Base-by-base conservation (phyloP, 2,329 filamentous ascomycete genomes). In the Fusarium proliferatum region DNA sequence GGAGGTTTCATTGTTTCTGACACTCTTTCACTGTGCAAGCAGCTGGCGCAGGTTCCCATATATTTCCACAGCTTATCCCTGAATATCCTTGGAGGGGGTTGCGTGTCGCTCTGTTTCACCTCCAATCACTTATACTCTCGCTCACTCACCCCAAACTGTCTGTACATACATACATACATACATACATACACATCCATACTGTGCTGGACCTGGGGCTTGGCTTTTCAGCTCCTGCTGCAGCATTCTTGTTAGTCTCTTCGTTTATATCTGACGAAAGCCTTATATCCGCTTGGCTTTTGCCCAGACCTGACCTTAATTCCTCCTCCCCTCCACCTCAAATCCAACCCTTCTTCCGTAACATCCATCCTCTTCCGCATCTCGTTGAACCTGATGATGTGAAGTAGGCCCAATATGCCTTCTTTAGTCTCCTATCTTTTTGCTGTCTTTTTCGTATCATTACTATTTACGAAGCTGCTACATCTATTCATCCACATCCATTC, bases 341-440 rank as follows among this genome's bases (percentile, higher is more conserved):
- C 41, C 59, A 51, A 28, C 15, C 51, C 36, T 49, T 11, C 45
- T 21, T 33, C 33, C 33, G 38, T 41, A 42, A n/a, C 36, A 42
- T 52, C 26, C 23, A 28, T 42, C 28, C 28, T 72, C 56, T 63
- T 48, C 57, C 42, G 8, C 33, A 51, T 56, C 15, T 51, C 23
- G 49, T 53, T 43, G 67, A 55, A 55, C 59, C 49, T 43, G 71
- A 69, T 51, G 63, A 72, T 74, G 59, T 74, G 71, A 74, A 64
- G 72, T 61, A 72, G 71, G 57, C 67, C 64, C 67, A 74, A 65
- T 39, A 74, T 74, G 71, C 59, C 67, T 74, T 74, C 71, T 69
- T 72, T 64, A 64, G 74, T 65, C 28, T 76, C 76, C n/a, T 80
- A 77, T 66, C 51, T 76, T 52, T 80, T 80, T 61, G 65, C 78